Base-by-base conservation (phyloP, 2,329 filamentous ascomycete species). In the Fusarium concolor region DNA sequence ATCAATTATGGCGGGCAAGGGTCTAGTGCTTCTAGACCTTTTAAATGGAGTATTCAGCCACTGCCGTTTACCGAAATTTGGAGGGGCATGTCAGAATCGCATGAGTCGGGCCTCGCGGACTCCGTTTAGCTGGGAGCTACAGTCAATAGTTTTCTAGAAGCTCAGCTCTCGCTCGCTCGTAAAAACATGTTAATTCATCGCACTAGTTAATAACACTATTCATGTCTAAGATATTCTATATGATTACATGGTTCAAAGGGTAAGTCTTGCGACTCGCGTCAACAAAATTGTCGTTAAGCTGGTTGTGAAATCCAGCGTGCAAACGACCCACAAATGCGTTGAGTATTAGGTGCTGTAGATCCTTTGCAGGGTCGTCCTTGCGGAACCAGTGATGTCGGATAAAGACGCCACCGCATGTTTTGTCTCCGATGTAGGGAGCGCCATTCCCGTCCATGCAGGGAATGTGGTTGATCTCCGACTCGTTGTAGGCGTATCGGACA, bases 381-480 rank as follows among this genome's bases (percentile, higher is more conserved):
- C 51, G 58, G 35, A 62, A 62, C 58, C 58, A 75, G 56, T 73
- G 64, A 54, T 75, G 73, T 28, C 71, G 62, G 52, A 75, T 54
- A 10, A 75, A 74, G 11, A 70, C 62, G 31, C 72, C 73, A 22
- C 57, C 62, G 45, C 72, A 74, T 2, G 51, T 62, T 39, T 72
- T 65, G 17, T 70, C 68, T 18, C 71, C 67, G 24, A 68, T 62
- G 24, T 70, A 65, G 3, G 71, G 68, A 18, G 62, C 59, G 37
- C 73, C 73, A 54, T 75, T 75, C 31, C 66, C 73, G 37, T 74
- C 71, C 50, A 63, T 68, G 51, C 73, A 75, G 6, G 66, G 62
- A 9, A 73, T 72, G 3, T 56, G 58, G 4, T 57, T 51, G 5
- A 75, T 39, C 17, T 75, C 65, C 2, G 61, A 20, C 6, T 45